Conservation (phyloP, 805 yeast genomes). For the Monosporozyma servazzii region DNA sequence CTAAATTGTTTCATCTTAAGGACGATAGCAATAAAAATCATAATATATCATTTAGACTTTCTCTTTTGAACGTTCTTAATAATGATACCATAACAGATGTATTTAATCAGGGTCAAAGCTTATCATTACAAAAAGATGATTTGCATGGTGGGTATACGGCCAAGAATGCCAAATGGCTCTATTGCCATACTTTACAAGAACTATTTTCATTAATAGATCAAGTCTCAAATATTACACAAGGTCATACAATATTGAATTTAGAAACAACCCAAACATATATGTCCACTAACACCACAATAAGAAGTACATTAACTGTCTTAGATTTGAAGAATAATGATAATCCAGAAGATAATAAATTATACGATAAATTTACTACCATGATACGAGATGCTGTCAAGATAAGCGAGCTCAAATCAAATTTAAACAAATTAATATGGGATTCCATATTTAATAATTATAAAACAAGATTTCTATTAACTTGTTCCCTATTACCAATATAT, state of each 20-base stretch:
- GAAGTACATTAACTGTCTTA: neutral
- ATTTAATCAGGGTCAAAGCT: slow-evolving; percentile 3
- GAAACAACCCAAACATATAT: neutral
- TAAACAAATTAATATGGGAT: slow-evolving; percentile 69
- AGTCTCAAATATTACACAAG: neutral
- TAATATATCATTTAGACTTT: slow-evolving; percentile 53
- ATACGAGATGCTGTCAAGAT: neutral
- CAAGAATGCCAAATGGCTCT: slow-evolving; percentile 30
- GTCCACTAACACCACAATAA: neutral
- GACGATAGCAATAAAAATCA: neutral
- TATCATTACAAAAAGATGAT: neutral
- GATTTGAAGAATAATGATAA: neutral
- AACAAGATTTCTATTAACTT: slow-evolving; percentile 62
- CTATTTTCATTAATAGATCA: neutral
- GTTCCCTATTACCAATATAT: slow-evolving; percentile 54
- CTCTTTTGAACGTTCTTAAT: slow-evolving; percentile 68
- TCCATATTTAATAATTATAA: slow-evolving; percentile 76
- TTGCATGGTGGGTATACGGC: slow-evolving; percentile 31
- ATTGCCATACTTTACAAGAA: slow-evolving; percentile 5
- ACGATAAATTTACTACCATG: neutral
- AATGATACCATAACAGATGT: slow-evolving; percentile 69
- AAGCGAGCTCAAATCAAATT: slow-evolving; percentile 27
- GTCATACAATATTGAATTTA: neutral
- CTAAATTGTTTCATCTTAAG: slow-evolving; percentile 32
- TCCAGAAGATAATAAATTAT: neutral